phyloP scores from a whole-genome alignment of 495 filamentous ascomycete genomes.

The Cryomyces minteri region DNA sequence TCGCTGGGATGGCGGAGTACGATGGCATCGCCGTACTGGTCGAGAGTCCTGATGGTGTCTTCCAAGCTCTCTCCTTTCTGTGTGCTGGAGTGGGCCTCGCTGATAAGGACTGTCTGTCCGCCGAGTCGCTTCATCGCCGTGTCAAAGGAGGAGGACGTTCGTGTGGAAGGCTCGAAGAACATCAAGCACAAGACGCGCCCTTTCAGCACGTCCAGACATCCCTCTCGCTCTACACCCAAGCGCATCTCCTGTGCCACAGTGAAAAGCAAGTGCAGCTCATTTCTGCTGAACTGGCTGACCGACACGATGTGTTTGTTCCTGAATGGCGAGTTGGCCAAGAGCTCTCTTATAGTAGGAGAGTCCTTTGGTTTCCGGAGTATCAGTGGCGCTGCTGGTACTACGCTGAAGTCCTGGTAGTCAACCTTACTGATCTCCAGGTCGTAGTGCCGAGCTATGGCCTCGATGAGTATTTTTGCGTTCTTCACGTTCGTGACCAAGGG shows the following conservation, averaged over 20 bases:
- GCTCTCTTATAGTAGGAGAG: slow-evolving; percentile 42
- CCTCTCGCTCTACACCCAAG: slow-evolving; percentile 75
- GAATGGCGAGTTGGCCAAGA: slow-evolving; percentile 67
- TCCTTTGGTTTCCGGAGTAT: background rate
- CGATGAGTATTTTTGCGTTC: slow-evolving; percentile 93
- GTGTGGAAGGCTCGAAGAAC: slow-evolving; percentile 95
- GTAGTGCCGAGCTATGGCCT: slow-evolving; percentile 79
- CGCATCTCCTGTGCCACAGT: slow-evolving; percentile 95
- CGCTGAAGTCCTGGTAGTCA: slow-evolving; percentile 47
- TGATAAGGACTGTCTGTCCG: slow-evolving; percentile 59
- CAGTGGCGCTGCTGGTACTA: slow-evolving; percentile 2
- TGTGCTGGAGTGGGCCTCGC: slow-evolving; percentile 62
- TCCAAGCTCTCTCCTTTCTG: slow-evolving; percentile 87
- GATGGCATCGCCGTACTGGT: slow-evolving; percentile 83
- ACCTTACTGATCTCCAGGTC: slow-evolving; percentile 60
- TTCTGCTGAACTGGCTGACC: slow-evolving; percentile 69
- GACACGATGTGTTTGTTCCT: slow-evolving; percentile 75
- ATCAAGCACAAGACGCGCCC: slow-evolving; percentile 73
- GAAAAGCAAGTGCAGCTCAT: slow-evolving; percentile 83
- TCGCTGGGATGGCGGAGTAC: slow-evolving; percentile 84
- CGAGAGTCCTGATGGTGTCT: slow-evolving; percentile 84
- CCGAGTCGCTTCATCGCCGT: slow-evolving; percentile 95
- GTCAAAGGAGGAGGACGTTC: slow-evolving; percentile 92
- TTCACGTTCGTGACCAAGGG: slow-evolving; percentile 97
- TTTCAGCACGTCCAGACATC: slow-evolving; percentile 70